Conservation (phyloP, 78 protist genomes). For the Dictyostelium purpureum region DNA sequence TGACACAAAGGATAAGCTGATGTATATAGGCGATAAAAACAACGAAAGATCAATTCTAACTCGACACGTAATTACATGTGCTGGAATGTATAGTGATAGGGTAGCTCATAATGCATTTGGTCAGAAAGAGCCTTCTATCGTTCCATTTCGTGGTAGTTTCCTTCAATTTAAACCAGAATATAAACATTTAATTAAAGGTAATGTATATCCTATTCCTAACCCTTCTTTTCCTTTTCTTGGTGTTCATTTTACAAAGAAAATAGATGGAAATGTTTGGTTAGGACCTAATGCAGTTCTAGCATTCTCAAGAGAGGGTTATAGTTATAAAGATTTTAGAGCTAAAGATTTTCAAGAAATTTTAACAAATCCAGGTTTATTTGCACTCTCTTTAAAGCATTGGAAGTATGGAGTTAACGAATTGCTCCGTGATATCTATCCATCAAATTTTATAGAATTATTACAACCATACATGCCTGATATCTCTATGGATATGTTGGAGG, state of each 20-base stretch:
- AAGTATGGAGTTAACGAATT: conserved; percentile 44
- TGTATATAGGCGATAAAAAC: neutral
- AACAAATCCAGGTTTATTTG: conserved; percentile 1
- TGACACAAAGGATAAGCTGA: neutral
- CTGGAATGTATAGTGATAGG: conserved; percentile 77
- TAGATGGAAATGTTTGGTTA: conserved; percentile 71
- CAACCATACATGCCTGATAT: conserved; percentile 39
- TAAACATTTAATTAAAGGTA: conserved; percentile 34
- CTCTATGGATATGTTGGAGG: conserved; percentile 9
- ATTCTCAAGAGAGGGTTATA: conserved; percentile 71
- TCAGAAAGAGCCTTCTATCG: conserved; percentile 39
- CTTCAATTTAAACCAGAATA: conserved; percentile 14
- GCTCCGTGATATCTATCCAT: neutral
- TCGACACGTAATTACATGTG: conserved; percentile 53
- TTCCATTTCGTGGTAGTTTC: conserved; percentile 40
- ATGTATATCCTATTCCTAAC: conserved; percentile 76
- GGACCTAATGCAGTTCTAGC: conserved; percentile 88
- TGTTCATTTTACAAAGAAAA: conserved; percentile 72
- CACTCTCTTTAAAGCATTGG: conserved; percentile 35
- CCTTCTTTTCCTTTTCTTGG: conserved; percentile 79
- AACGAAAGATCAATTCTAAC: neutral
- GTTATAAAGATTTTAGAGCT: neutral
- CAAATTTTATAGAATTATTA: conserved; percentile 1
- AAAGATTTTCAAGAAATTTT: conserved; percentile 24
- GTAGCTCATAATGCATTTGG: conserved; percentile 7